Evolutionary conservation across 352 stramenopile genomes (phyloP).

Genomic region (Pythium insidiosum): DNA sequence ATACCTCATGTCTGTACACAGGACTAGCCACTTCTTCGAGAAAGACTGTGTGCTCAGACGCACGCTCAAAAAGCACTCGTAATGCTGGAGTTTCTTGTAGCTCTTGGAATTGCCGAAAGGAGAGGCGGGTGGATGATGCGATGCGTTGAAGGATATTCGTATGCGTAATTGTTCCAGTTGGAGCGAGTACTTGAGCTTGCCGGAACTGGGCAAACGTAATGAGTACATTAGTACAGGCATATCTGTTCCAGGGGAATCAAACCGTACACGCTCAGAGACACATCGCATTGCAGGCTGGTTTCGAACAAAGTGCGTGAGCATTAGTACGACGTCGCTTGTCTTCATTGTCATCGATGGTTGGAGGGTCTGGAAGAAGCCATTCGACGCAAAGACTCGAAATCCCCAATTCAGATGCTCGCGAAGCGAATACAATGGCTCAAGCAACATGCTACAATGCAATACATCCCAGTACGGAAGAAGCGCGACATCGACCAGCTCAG

Average conservation of each 20-base stretch:
- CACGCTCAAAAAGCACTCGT: slow-evolving; percentile 27
- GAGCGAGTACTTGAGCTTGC: slow-evolving; percentile 32
- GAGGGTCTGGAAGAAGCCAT: slow-evolving; percentile 36
- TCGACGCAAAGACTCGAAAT: slow-evolving; percentile 48
- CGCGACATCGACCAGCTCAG: background rate
- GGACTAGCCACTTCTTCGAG: slow-evolving; percentile 48
- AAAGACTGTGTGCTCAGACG: slow-evolving; percentile 31
- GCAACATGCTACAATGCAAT: slow-evolving; percentile 25
- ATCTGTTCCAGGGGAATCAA: background rate
- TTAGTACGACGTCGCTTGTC: slow-evolving; percentile 27
- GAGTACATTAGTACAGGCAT: background rate
- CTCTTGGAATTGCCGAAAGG: slow-evolving; percentile 29
- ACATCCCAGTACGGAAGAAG: background rate
- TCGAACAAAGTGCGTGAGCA: slow-evolving; percentile 44
- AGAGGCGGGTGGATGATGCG: slow-evolving; percentile 29
- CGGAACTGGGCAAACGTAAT: slow-evolving; percentile 23
- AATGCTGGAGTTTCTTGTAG: slow-evolving; percentile 37
- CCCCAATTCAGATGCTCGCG: slow-evolving; percentile 47
- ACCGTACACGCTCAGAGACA: slow-evolving; percentile 42
- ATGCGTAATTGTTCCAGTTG: slow-evolving; percentile 13
- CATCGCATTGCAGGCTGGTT: slow-evolving; percentile 39
- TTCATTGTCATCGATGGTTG: slow-evolving; percentile 21
- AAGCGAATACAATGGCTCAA: slow-evolving; percentile 42
- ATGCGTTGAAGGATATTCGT: slow-evolving; percentile 14
- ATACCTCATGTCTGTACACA: slow-evolving; percentile 45